Conservation (phyloP, 352 stramenopile species). For the Globisporangium megalacanthum region DNA sequence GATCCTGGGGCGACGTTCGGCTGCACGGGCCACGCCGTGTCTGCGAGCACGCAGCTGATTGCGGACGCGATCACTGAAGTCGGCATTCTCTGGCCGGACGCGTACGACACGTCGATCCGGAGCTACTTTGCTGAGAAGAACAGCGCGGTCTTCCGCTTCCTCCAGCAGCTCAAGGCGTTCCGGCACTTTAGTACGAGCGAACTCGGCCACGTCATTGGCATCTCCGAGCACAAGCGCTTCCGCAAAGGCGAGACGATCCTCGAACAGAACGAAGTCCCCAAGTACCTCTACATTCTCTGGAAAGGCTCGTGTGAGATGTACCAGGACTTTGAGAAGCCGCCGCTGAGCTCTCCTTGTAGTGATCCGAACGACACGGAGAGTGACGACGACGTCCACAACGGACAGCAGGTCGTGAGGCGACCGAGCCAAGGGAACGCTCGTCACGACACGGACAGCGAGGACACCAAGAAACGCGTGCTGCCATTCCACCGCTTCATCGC, state of each 20-base stretch:
- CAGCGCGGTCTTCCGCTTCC: slow-evolving; percentile 58
- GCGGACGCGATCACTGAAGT: slow-evolving; percentile 64
- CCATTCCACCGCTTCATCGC: slow-evolving; percentile 59
- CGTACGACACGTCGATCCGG: slow-evolving; percentile 49
- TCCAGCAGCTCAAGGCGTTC: slow-evolving; percentile 65
- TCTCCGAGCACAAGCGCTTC: slow-evolving; percentile 63
- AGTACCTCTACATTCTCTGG: slow-evolving; percentile 46
- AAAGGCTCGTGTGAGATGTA: slow-evolving; percentile 63
- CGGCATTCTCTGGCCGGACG: slow-evolving; percentile 55
- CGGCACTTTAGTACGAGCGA: slow-evolving; percentile 52
- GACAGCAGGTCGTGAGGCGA: not conserved
- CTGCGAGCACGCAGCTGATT: slow-evolving; percentile 39
- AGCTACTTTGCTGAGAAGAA: slow-evolving; percentile 55
- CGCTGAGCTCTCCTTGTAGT: slow-evolving; percentile 16
- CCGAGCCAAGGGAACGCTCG: slow-evolving; percentile 5
- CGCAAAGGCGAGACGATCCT: slow-evolving; percentile 62
- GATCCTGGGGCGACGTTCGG: slow-evolving; percentile 50
- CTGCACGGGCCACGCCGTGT: slow-evolving; percentile 47
- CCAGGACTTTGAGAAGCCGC: slow-evolving; percentile 52
- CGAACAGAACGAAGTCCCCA: slow-evolving; percentile 52
- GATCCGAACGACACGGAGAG: slow-evolving; percentile 7
- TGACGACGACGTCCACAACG: slow-evolving; percentile 10
- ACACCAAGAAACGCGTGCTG: slow-evolving; percentile 19
- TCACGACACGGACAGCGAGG: not conserved
- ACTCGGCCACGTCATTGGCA: slow-evolving; percentile 64